Percentiles rank a stretch among this genome's conserved stretches.
These are phyloP conservation scores for Pichia manshurica DNA, from an alignment of 805 yeast genomes.

Conservation along the genomic window DNA sequence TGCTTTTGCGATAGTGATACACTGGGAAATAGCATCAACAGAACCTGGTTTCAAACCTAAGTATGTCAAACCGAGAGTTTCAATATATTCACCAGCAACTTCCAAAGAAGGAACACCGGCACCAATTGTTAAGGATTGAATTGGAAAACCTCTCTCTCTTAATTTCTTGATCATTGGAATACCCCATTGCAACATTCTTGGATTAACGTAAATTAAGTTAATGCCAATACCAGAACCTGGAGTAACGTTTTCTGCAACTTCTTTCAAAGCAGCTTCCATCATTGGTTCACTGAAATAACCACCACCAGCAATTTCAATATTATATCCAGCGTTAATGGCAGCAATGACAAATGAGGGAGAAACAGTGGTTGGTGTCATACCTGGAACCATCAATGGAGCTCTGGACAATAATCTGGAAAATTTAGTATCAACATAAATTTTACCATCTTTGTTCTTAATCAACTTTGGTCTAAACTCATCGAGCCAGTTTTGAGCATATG, in stretches of 20 bases:
- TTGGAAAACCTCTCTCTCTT: constrained; percentile 89
- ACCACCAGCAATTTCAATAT: constrained; percentile 98
- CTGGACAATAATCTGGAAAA: constrained; percentile 87
- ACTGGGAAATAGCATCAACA: constrained; percentile 82
- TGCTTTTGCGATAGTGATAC: constrained; percentile 85
- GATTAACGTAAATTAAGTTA: constrained; percentile 92
- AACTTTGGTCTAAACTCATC: constrained; percentile 81
- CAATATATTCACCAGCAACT: constrained; percentile 94
- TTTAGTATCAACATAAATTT: constrained; percentile 86
- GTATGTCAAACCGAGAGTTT: constrained; percentile 85
- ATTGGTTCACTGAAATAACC: constrained; percentile 78
- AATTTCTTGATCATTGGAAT: constrained; percentile 88
- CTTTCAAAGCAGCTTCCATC: constrained; percentile 70
- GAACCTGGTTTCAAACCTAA: constrained; percentile 98
- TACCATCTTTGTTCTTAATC: constrained; percentile 65
- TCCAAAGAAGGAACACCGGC: constrained; percentile 99
- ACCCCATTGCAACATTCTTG: constrained; percentile 98
- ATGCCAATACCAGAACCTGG: constrained; percentile 91
- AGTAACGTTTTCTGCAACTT: constrained; percentile 59
- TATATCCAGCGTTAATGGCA: constrained; percentile 92
- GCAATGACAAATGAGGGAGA: constrained; percentile 92
- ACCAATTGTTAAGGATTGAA: constrained; percentile 94
- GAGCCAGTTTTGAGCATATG: constrained; percentile 88
- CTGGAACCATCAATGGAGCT: constrained; percentile 96
- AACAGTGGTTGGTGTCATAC: constrained; percentile 99